Conservation (phyloP, 2,329 filamentous ascomycete genomes). For the Aspergillus novoparasiticus region DNA sequence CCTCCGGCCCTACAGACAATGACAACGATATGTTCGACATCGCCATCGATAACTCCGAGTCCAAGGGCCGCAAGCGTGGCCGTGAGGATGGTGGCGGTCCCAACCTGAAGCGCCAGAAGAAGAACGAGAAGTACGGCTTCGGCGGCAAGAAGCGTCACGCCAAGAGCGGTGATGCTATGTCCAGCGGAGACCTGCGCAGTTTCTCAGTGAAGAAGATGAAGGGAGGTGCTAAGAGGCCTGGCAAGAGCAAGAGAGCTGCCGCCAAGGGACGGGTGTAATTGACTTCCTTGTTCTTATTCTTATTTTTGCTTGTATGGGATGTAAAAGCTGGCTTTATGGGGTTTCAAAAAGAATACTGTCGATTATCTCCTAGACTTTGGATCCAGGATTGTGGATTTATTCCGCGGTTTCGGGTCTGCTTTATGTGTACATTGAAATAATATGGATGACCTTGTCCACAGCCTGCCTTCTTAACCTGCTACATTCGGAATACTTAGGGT, state of each 20-base stretch:
- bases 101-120: slow-evolving; percentile 78
- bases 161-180: slow-evolving; percentile 88
- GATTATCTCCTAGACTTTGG: neutral
- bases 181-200: slow-evolving; percentile 75
- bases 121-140: slow-evolving; percentile 91
- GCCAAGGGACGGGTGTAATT: slow-evolving; percentile 30
- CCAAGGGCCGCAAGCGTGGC: slow-evolving; percentile 49
- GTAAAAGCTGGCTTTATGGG: slow-evolving; percentile 14
- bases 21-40: slow-evolving; percentile 84
- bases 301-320: slow-evolving; percentile 13
- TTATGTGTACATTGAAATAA: slow-evolving; percentile 16
- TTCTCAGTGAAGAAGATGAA: slow-evolving; percentile 91
- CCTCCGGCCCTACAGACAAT: slow-evolving; percentile 68
- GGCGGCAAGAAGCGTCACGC: slow-evolving; percentile 90
- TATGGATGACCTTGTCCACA: slow-evolving; percentile 5
- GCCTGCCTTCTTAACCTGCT: neutral
- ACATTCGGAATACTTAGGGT: neutral
- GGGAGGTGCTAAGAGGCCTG: slow-evolving; percentile 48
- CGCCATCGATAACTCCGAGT: slow-evolving; percentile 71
- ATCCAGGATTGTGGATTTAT: neutral
- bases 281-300: slow-evolving; percentile 1
- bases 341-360: slow-evolving; percentile 6
- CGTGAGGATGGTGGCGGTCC: slow-evolving; percentile 47
- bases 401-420: neutral
- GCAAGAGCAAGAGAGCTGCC: slow-evolving; percentile 53